These are phyloP conservation scores for Starmera pachycereana DNA, from an alignment of 805 yeast genomes.

Conservation along the genomic window DNA sequence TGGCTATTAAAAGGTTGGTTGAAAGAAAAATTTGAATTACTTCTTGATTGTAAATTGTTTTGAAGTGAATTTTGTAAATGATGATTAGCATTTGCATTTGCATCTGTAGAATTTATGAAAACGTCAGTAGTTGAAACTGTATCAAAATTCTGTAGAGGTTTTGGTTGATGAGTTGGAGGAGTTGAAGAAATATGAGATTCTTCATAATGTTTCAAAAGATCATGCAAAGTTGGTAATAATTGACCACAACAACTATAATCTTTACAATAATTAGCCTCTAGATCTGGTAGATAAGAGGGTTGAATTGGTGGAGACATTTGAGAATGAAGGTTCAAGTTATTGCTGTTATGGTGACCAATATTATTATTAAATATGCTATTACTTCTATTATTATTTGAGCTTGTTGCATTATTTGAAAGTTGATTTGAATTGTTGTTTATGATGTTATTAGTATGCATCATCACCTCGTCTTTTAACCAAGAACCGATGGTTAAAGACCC, in stretches of 20 bases:
- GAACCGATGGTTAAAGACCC: conserved; percentile 92
- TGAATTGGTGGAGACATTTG: conserved; percentile 49
- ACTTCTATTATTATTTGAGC: conserved; percentile 7
- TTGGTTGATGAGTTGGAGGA: conserved; percentile 38
- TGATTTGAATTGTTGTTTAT: conserved; percentile 9
- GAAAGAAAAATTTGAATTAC: background rate
- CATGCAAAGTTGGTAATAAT: conserved; percentile 85
- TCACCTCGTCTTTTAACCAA: conserved; percentile 91
- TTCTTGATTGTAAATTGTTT: conserved; percentile 3
- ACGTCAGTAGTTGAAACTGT: conserved; percentile 92
- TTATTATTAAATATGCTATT: conserved; percentile 1
- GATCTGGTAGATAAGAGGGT: conserved; percentile 78
- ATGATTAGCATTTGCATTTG: conserved; percentile 3
- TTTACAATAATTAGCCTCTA: conserved; percentile 93
- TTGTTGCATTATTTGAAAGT: conserved; percentile 4
- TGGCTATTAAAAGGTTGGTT: background rate
- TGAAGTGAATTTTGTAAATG: conserved; percentile 7
- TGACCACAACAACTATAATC: conserved; percentile 97
- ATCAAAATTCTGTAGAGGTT: conserved; percentile 59
- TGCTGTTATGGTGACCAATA: background rate
- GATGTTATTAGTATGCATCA: conserved; percentile 33
- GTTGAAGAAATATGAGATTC: conserved; percentile 78
- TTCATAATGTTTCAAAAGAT: conserved; percentile 86
- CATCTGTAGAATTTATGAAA: conserved; percentile 38
- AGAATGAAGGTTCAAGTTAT: background rate